These are phyloP conservation scores for Cladosporium sp. DNA, from an alignment of 2,329 filamentous ascomycete species.

Conservation along the genomic window DNA sequence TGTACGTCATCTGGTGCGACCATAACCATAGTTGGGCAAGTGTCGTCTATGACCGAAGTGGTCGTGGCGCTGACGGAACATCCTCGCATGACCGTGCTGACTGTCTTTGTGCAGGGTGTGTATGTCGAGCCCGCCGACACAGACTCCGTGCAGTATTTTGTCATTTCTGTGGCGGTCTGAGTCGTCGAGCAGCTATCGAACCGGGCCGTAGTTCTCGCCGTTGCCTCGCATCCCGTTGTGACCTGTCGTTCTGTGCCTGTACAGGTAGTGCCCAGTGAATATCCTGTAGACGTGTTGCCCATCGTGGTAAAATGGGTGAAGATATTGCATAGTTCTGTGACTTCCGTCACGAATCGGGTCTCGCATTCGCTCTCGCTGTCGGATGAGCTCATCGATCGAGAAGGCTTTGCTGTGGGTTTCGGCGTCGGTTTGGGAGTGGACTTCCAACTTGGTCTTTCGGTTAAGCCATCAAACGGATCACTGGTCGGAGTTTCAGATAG, in stretches of 20 bases:
- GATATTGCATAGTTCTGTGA: slow-evolving; percentile 9
- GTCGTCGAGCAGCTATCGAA: slow-evolving; percentile 5
- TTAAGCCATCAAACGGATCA: too few species aligned
- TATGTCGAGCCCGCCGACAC: not conserved
- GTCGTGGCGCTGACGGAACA: slow-evolving; percentile 7
- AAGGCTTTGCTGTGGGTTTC: not conserved
- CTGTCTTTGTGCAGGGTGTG: slow-evolving; percentile 10
- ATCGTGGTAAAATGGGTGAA: not conserved
- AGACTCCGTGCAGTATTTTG: slow-evolving; percentile 3
- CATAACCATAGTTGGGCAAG: slow-evolving; percentile 1
- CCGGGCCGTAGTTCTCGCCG: not conserved
- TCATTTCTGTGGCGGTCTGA: slow-evolving; percentile 6
- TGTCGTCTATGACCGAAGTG: slow-evolving; percentile 4
- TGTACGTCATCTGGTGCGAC: slow-evolving; percentile 7
- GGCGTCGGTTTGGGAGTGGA: not conserved
- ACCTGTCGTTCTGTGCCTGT: not conserved
- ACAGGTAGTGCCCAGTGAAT: not conserved
- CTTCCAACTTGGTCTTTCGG: too few species aligned
- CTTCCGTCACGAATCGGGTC: not conserved
- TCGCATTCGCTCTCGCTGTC: slow-evolving; percentile 6
- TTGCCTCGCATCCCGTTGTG: not conserved
- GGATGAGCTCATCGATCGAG: not conserved
- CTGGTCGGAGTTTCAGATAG: too few species aligned
- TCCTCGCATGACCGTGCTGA: slow-evolving; percentile 7
- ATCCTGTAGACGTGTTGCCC: not conserved